Evolutionary conservation across 768 basidiomycete species (phyloP), one percentile per base, ranked within the genome.

Genomic region (Boletus reticulatus): DNA sequence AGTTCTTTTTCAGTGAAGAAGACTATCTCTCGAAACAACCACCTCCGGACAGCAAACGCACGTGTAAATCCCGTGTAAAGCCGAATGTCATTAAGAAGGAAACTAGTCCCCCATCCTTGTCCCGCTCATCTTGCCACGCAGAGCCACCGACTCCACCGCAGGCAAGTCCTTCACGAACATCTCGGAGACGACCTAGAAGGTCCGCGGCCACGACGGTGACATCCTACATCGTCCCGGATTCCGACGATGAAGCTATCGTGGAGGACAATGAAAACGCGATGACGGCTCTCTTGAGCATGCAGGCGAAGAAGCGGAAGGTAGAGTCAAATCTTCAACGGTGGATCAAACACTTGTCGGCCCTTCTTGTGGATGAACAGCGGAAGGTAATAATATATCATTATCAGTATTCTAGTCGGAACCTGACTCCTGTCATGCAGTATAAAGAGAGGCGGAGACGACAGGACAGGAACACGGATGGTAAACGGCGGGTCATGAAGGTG

Each of bases 1-100:
- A 84, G 58, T 92, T 90, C 67, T 90, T 81, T 67, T 73, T 80
- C 56, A 81, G 80, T 56, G 89, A 90, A 62, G 79, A 83, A 39
- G 88, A 89, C 61, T 90, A 89, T 61, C 71, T 85, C 39, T 73
- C 71, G 34, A 72, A 69, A 50, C 69, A 70, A 27, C 61, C 59
- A 55, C 54, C 44, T 24, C 38, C 50, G 31, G 64, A 62, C 31
- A 43, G 56, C 13, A 75, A 67, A 58, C 66, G 65, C 31, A 31
- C 56, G n/a, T 62, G 57, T 51, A 68, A 61, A 49, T 61, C 38
- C 2, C 71, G 59, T 42, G 59, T 50, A 34, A 75, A 72, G 45
- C 20, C 43, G 8, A 58, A 62, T 34, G 73, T 70, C 55, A 67
- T 80, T 47, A 81, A 81, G 67, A 72, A 69, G 43, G 80, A 83